A percentile compares a stretch with the other conserved stretches of the same genome.
These are phyloP conservation scores for Orychophragmus violaceus DNA, from an alignment of 345 rosid species.

Conservation along the genomic window DNA sequence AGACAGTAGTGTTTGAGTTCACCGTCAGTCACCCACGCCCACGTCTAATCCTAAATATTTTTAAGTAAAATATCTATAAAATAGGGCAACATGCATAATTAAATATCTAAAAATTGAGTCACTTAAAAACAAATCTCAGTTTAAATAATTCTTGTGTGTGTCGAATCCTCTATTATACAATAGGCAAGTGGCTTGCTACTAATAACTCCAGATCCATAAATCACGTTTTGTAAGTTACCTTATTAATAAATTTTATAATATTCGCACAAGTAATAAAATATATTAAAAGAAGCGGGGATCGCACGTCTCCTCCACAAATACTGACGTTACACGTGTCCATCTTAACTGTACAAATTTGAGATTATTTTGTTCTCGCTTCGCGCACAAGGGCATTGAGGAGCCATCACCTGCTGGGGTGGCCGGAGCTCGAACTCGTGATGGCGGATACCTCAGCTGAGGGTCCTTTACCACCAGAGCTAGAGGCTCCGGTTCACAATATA, in stretches of 20 bases:
- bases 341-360: not conserved
- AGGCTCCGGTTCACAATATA: too few species aligned
- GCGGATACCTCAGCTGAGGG: too few species aligned
- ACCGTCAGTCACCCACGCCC: not conserved
- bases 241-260: not conserved
- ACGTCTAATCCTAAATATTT: not conserved
- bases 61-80: too few species aligned
- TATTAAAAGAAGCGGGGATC: conserved; percentile 3
- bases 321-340: not conserved
- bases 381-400: not conserved
- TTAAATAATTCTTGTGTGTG: not conserved
- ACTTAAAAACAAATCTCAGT: not conserved
- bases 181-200: not conserved
- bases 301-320: conserved; percentile 12
- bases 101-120: not conserved
- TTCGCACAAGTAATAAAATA: not conserved
- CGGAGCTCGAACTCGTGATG: too few species aligned
- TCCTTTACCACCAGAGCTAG: too few species aligned
- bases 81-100: not conserved
- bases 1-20: not conserved
- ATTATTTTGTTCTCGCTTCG: not conserved
- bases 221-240: conserved; percentile 17
- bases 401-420: not conserved
- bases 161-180: not conserved
- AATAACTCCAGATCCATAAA: not conserved